These are phyloP conservation scores for Moesziomyces aphidis DNA, from an alignment of 1,284 basidiomycete genomes.

Conservation along the genomic window DNA sequence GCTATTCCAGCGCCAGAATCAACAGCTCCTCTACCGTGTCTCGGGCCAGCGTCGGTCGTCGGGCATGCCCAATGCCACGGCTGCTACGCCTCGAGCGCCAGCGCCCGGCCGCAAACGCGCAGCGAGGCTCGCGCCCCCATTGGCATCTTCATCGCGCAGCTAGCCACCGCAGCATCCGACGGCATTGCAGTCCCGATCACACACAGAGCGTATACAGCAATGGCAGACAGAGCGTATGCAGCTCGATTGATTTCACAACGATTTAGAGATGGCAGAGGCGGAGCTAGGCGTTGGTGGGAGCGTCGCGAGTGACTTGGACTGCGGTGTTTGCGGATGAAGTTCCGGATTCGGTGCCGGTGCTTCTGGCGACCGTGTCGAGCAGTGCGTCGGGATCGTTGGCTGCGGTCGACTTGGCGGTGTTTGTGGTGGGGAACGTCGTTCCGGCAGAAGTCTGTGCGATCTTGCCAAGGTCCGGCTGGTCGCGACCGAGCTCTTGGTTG, in stretches of 20 bases:
- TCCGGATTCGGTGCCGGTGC: conserved; percentile 35
- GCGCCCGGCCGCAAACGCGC: conserved; percentile 7
- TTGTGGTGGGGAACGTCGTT: neutral
- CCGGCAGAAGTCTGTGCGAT: conserved; percentile 24
- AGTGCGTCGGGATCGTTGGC: conserved; percentile 10
- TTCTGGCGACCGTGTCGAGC: conserved; percentile 20
- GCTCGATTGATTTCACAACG: neutral
- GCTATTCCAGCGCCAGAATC: conserved; percentile 29
- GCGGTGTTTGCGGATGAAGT: conserved; percentile 13
- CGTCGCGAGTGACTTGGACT: conserved; percentile 31
- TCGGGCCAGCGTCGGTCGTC: conserved; percentile 16
- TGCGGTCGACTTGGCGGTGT: conserved; percentile 8
- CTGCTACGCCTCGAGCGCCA: too few species aligned
- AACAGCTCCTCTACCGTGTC: conserved; percentile 17
- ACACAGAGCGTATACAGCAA: too few species aligned
- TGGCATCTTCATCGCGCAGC: neutral
- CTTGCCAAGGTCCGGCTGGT: conserved; percentile 24
- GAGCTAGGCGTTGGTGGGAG: conserved; percentile 19
- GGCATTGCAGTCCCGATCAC: neutral
- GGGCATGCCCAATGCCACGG: neutral
- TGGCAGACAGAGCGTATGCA: too few species aligned
- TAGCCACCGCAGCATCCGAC: neutral
- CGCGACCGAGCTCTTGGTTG: conserved; percentile 30
- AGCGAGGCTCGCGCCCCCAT: conserved; percentile 5
- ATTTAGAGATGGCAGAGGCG: neutral